Conservation (phyloP, 1,284 basidiomycete species). For the Sporisorium reilianum region DNA sequence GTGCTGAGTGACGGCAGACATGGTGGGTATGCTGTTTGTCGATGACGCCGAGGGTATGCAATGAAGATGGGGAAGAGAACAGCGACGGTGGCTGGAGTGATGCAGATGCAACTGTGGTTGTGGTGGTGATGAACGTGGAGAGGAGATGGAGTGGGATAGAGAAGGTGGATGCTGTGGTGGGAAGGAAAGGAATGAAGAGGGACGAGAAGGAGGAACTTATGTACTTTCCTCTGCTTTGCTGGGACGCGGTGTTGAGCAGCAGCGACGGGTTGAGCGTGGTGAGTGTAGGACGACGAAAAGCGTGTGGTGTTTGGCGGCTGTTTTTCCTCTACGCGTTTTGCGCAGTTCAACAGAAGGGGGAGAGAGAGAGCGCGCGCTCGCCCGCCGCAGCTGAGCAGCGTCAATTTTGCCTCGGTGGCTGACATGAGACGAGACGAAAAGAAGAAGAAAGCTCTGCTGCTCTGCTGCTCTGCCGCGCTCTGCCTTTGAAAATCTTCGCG, state of each 20-base stretch:
- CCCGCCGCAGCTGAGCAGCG: no score
- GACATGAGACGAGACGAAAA: slow-evolving; percentile 23
- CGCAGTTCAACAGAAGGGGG: slow-evolving; percentile 5
- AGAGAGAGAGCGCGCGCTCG: neutral
- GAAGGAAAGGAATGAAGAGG: slow-evolving; percentile 15
- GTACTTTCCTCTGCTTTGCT: slow-evolving; percentile 17
- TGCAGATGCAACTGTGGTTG: neutral
- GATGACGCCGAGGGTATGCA: slow-evolving; percentile 5
- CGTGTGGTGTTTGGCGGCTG: slow-evolving; percentile 26
- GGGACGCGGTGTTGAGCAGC: slow-evolving; percentile 18
- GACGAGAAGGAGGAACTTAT: slow-evolving; percentile 35
- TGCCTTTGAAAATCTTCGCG: slow-evolving; percentile 7
- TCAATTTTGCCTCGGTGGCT: no score
- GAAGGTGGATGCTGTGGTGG: slow-evolving; percentile 22
- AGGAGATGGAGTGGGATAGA: slow-evolving; percentile 3
- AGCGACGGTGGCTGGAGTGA: slow-evolving; percentile 8
- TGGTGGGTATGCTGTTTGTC: slow-evolving; percentile 11
- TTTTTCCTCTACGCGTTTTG: slow-evolving; percentile 1
- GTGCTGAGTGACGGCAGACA: slow-evolving; percentile 56
- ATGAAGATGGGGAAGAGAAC: slow-evolving; percentile 10
- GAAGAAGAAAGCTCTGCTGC: neutral
- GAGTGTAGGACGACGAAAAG: slow-evolving; percentile 24
- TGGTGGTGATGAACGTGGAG: slow-evolving; percentile 7
- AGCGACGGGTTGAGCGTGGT: slow-evolving; percentile 10
- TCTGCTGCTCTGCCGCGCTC: neutral